Evolutionary conservation across 768 basidiomycete species (phyloP).

Genomic region (Chiua virens): DNA sequence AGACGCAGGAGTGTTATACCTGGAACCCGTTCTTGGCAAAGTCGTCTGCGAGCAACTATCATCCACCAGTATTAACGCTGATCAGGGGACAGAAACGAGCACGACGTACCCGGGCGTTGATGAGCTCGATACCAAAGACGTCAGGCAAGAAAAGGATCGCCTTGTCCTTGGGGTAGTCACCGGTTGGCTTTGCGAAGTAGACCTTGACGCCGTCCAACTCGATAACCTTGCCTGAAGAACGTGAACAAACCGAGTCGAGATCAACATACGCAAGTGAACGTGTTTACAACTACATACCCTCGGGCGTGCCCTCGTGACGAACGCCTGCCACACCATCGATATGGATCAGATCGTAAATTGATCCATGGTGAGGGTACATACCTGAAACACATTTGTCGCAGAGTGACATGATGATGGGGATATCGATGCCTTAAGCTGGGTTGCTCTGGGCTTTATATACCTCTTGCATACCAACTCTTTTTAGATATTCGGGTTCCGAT

Average conservation of each 20-base stretch:
- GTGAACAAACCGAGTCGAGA: neutral
- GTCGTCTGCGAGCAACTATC: constrained; percentile 46
- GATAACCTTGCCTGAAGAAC: constrained; percentile 43
- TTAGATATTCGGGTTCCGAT: neutral
- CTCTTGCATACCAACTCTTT: neutral
- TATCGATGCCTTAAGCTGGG: neutral
- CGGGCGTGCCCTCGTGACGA: constrained; percentile 47
- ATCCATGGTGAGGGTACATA: constrained; percentile 19
- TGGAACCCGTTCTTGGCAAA: constrained; percentile 42
- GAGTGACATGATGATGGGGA: constrained; percentile 45
- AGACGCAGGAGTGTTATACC: constrained; percentile 9
- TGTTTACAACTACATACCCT: constrained; percentile 32
- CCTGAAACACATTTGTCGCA: constrained; percentile 59
- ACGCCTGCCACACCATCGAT: constrained; percentile 33
- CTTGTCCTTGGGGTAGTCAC: constrained; percentile 54
- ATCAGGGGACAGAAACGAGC: neutral
- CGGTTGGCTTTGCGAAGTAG: constrained; percentile 55
- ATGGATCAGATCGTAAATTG: constrained; percentile 3
- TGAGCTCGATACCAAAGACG: constrained; percentile 48
- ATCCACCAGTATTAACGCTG: neutral
- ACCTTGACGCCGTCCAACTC: constrained; percentile 40
- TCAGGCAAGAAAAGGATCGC: constrained; percentile 56
- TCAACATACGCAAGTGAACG: neutral
- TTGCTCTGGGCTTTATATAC: constrained; percentile 15
- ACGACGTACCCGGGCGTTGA: constrained; percentile 43